A percentile compares a stretch with the other conserved stretches of the same genome.
Evolutionary conservation across 1,284 basidiomycete genomes (phyloP).

Genomic region (Ustilago loliicola): DNA sequence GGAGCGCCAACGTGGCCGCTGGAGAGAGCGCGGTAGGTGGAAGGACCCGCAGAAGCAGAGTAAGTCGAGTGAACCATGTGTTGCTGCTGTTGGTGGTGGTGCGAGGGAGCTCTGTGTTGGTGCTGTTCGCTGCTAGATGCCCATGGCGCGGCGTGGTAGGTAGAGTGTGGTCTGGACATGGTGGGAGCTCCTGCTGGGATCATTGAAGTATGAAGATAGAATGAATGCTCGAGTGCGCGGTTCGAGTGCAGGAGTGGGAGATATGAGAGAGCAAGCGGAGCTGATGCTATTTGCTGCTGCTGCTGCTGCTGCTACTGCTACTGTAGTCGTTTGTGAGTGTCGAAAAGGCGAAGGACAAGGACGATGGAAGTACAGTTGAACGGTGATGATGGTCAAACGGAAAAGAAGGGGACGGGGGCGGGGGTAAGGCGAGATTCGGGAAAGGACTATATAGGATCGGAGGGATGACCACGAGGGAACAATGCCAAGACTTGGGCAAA

Average conservation of each 20-base stretch:
- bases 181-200: constrained; percentile 17
- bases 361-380: background rate
- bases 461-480: constrained; percentile 31
- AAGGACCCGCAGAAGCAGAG: constrained; percentile 44
- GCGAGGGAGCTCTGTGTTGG: constrained; percentile 21
- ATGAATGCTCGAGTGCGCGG: background rate
- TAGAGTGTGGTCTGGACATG: constrained; percentile 44
- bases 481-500: constrained; percentile 31
- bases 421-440: background rate
- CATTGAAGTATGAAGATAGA: background rate
- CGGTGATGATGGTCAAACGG: constrained; percentile 25
- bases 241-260: background rate
- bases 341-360: background rate
- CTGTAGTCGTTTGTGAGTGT: background rate
- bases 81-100: constrained; percentile 26
- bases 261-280: background rate
- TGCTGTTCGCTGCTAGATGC: constrained; percentile 32
- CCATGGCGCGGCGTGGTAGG: constrained; percentile 39
- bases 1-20: constrained; percentile 28
- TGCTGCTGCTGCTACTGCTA: background rate
- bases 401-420: constrained; percentile 8
- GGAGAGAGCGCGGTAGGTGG: constrained; percentile 47
- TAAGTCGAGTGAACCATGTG: constrained; percentile 47
- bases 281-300: too few relatives aligned
- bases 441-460: constrained; percentile 34